Evolutionary conservation across 1,284 basidiomycete genomes (phyloP).

Genomic region (Ganoderma meredithae): DNA sequence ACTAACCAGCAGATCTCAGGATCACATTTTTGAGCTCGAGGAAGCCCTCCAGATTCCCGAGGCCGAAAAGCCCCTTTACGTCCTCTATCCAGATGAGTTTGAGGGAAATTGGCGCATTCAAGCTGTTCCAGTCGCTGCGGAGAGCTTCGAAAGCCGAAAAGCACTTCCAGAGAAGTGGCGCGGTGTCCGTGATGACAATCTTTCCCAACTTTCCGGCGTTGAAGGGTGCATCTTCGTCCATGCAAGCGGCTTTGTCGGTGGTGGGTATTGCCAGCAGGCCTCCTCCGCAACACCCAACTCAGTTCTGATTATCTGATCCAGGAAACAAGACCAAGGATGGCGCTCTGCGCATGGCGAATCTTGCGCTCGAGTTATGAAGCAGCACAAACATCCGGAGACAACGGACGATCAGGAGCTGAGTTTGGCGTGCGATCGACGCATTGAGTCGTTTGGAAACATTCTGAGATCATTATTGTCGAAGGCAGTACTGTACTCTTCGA

Average conservation of each 20-base stretch:
- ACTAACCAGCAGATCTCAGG: conserved; percentile 52
- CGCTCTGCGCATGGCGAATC: conserved; percentile 81
- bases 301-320: conserved; percentile 37
- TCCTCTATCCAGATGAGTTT: conserved; percentile 90
- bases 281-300: conserved; percentile 5
- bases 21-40: conserved; percentile 93
- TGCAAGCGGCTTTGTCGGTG: conserved; percentile 96
- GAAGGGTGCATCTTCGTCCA: conserved; percentile 92
- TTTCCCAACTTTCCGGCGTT: conserved; percentile 81
- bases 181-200: conserved; percentile 86
- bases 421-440: not conserved
- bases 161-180: conserved; percentile 94
- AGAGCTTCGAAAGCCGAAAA: conserved; percentile 92
- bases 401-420: not conserved
- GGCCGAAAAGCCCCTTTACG: conserved; percentile 74
- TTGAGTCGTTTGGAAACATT: not conserved
- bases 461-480: not conserved
- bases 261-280: conserved; percentile 48
- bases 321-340: conserved; percentile 94
- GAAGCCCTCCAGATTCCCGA: conserved; percentile 53
- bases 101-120: conserved; percentile 91
- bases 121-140: conserved; percentile 84
- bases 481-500: not conserved
- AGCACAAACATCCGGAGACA: not conserved
- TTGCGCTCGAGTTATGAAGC: conserved; percentile 62